Evolutionary conservation across 495 filamentous ascomycete genomes (phyloP), one percentile per base, ranked within the genome.

Genomic region (Arthonia radiata): DNA sequence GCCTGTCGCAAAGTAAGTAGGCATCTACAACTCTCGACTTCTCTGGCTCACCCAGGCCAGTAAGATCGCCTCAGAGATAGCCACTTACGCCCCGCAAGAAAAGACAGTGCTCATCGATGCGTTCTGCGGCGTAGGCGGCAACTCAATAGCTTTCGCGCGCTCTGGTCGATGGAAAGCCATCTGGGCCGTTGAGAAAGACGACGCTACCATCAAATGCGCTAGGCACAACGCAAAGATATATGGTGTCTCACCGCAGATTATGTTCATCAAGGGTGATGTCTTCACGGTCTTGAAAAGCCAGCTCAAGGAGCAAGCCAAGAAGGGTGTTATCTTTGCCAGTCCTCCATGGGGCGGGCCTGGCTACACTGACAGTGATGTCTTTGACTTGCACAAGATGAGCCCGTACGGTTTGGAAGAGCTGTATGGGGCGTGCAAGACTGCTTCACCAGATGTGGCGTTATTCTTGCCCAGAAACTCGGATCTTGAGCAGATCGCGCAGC

Each of bases 261-360:
- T 62, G 25, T 94, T 73, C 65, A 60, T 89, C 21, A 56, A 69
- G 26, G 81, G 73, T 7, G 81, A 94, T 43, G 79, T 67, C 42
- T 83, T 97, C 40, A 51, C 59, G 4, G 46, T 69, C 15, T 32
- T 75, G 7, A 31, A 31, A 32, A 8, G 34, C 51, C 8, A 35
- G 39, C 10, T 30, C 29, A 12, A 30, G 0, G 25, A 15, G 24
- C 14, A 30, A 2, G 51, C 47, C 10, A 41, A 43, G 24, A 28
- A 43, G 6, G 70, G 70, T 18, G 59, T 75, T 7, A 41, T 93
- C 2, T 97, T 94, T 51, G 75, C 71, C 4, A 91, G 79, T 37
- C 86, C 86, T 18, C 86, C 86, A 0, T 97, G 86, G 86, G 86
- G 86, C 32, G 86, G 86, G 2, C 77, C 79, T 3, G 65, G 61